These are phyloP conservation scores for Alternaria metachromatica DNA, from an alignment of 2,329 filamentous ascomycete species.

Conservation along the genomic window DNA sequence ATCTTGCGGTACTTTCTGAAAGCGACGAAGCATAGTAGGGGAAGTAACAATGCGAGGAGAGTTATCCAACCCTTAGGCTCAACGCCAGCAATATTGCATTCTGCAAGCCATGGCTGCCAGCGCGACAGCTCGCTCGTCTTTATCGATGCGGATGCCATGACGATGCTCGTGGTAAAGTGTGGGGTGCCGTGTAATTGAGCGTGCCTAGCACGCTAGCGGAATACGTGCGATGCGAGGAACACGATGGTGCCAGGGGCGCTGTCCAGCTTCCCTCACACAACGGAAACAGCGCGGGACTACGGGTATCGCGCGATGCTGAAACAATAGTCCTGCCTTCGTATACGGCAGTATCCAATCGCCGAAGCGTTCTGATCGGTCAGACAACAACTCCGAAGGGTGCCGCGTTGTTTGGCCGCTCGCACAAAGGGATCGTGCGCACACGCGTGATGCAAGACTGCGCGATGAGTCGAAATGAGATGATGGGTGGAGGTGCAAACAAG, in stretches of 20 bases:
- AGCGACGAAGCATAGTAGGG: conserved; percentile 15
- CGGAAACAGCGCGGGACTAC: neutral
- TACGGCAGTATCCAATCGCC: neutral
- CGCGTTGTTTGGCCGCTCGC: neutral
- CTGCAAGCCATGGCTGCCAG: neutral
- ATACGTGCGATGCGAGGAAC: conserved; percentile 1
- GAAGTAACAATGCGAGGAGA: conserved; percentile 17
- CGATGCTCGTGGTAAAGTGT: neutral
- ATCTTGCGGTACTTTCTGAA: conserved; percentile 26
- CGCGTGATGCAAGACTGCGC: neutral
- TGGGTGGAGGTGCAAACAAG: neutral
- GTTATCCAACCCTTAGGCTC: neutral
- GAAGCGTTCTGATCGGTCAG: neutral
- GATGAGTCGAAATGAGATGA: neutral
- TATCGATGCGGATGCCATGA: neutral
- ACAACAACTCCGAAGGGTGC: neutral
- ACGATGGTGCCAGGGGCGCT: neutral
- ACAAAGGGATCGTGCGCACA: neutral
- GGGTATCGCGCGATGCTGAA: neutral
- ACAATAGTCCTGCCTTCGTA: neutral
- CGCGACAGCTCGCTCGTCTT: neutral
- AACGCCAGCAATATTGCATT: neutral
- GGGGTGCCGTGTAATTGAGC: neutral
- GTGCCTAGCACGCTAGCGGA: neutral
- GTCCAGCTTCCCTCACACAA: neutral